Evolutionary conservation across 441 rosid genomes (phyloP), one percentile per base, ranked within the genome.

Genomic region (Pelargonium fulgidum): DNA sequence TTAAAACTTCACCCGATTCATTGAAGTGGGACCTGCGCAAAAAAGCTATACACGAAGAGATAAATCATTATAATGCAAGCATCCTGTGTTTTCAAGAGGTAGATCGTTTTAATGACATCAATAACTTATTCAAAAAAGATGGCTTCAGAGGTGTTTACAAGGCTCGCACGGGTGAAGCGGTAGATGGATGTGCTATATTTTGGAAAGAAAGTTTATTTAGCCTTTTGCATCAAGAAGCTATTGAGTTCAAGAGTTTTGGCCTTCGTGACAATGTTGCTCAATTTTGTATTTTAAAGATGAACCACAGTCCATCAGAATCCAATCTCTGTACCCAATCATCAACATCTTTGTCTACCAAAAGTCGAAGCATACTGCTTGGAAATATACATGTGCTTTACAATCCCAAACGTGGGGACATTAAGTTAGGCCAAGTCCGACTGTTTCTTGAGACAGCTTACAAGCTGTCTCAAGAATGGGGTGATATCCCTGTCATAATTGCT

Each of bases 31-130:
- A 75, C 72, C 69, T 84, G 72, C 86, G 99, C 72, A 91, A 86
- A 70, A 79, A 78, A 80, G 87, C 87, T 61, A 86, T 94, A 69
- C 76, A 80, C 24, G 64, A 84, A 65, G 97, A 94, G 88, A 77
- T 90, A 42, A 81, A 79, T 72, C 78, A 66, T 67, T 94, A 94
- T 48, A 78, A 85, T 76, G 96, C 96, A 19, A 80, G 81, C 82
- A 80, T 94, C 65, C 69, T 94, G 48, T 94, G 99, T 78, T 90
- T 94, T 70, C 83, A 94, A 97, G 97, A 94, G 85, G 97, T 94
- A 75, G 99, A 94, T 75, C 94, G 83, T 56, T 94, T 88, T 73
- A 70, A 80, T 75, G 97, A 90, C 77, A 70, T 94, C 56, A 79
- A 84, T 65, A 50, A 39, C 68, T 76, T 75, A 75, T 89, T 94